Percentiles rank a stretch among this genome's conserved stretches.
Conservation (phyloP, 1,139 yeast genomes). For the Magnusiomyces magnusii region DNA sequence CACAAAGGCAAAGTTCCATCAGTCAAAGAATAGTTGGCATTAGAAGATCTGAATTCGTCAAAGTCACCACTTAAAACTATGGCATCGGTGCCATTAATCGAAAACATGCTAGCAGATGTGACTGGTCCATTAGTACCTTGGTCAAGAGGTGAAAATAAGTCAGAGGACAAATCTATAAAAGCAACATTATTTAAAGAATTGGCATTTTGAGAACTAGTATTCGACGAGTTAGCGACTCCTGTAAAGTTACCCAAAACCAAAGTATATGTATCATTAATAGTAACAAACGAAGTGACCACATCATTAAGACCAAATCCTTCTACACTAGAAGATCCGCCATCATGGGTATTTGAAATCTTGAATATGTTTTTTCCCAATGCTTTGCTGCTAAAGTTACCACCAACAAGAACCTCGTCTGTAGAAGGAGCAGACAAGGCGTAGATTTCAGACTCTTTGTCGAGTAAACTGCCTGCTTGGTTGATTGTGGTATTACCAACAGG, state of each 20-base stretch:
- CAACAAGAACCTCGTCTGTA: conserved; percentile 34
- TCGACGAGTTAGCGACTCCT: conserved; percentile 24
- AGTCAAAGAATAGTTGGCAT: background rate
- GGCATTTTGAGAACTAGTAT: background rate
- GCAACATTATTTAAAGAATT: conserved; percentile 19
- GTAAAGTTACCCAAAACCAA: conserved; percentile 38
- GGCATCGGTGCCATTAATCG: conserved; percentile 32
- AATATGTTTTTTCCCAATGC: conserved; percentile 19
- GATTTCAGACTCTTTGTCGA: conserved; percentile 18
- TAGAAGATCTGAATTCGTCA: conserved; percentile 18
- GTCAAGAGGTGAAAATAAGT: conserved; percentile 24
- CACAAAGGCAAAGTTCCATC: conserved; percentile 24
- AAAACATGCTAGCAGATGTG: conserved; percentile 22
- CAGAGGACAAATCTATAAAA: conserved; percentile 24
- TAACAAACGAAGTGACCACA: conserved; percentile 22
- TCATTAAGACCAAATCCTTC: conserved; percentile 32
- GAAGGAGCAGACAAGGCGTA: conserved; percentile 8
- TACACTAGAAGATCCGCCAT: conserved; percentile 21
- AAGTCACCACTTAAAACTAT: conserved; percentile 35
- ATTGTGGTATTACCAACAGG: conserved; percentile 63
- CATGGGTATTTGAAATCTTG: conserved; percentile 27
- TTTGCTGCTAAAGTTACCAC: conserved; percentile 46
- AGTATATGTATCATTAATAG: conserved; percentile 30
- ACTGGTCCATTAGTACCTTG: conserved; percentile 28
- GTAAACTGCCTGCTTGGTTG: conserved; percentile 48